Evolutionary conservation across 768 basidiomycete species (phyloP).

Genomic region (Albatrellus ellisii): DNA sequence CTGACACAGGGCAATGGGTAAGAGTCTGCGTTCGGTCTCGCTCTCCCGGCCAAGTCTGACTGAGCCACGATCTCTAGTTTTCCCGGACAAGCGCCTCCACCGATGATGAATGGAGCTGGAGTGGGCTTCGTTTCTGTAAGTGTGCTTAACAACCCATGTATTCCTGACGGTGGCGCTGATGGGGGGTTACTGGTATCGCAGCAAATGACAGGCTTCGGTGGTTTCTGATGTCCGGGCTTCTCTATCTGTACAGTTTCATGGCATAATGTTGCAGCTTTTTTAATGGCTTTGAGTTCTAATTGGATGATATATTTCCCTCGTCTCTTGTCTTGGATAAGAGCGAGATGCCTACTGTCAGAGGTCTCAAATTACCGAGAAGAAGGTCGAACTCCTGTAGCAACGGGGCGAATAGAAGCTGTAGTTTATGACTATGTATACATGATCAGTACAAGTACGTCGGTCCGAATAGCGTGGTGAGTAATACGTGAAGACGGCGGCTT

Average conservation of each 20-base stretch:
- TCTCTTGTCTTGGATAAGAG: not conserved
- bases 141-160: slow-evolving; percentile 7
- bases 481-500: not conserved
- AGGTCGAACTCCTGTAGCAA: not conserved
- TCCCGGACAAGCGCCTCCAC: slow-evolving; percentile 48
- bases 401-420: not conserved
- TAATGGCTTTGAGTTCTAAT: not conserved
- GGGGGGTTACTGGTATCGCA: not conserved
- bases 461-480: not conserved
- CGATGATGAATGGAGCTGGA: slow-evolving; percentile 43
- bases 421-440: slow-evolving; percentile 1
- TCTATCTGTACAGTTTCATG: not conserved
- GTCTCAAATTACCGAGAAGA: not conserved
- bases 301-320: not conserved
- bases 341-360: not conserved
- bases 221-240: slow-evolving; percentile 6
- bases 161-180: not conserved
- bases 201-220: slow-evolving; percentile 15
- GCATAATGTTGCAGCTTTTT: not conserved
- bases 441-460: slow-evolving; percentile 1
- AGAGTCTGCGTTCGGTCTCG: slow-evolving; percentile 3
- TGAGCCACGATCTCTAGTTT: slow-evolving; percentile 28
- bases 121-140: slow-evolving; percentile 51
- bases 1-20: slow-evolving; percentile 67
- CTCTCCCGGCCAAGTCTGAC: not conserved